phyloP scores from a whole-genome alignment of 2,329 filamentous ascomycete genomes.

The Truncatella angustata region DNA sequence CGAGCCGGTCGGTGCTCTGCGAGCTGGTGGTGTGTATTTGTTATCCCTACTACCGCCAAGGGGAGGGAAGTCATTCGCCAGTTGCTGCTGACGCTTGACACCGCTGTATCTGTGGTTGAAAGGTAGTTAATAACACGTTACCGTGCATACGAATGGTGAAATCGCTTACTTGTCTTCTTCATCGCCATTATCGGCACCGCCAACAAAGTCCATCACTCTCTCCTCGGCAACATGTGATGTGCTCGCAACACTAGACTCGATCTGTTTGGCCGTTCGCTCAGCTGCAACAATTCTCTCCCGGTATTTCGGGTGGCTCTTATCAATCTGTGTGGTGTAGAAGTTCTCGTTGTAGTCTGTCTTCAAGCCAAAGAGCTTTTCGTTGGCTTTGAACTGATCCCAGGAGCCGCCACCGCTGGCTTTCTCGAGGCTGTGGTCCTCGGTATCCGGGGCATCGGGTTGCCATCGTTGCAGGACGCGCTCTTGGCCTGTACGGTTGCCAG shows the following conservation, averaged over 20 bases:
- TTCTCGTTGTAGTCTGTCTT: slow-evolving; percentile 92
- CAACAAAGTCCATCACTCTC: slow-evolving; percentile 68
- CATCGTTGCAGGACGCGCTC: slow-evolving; percentile 80
- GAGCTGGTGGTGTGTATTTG: slow-evolving; percentile 89
- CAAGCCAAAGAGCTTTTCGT: slow-evolving; percentile 83
- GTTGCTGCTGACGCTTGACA: slow-evolving; percentile 70
- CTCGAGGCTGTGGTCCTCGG: slow-evolving; percentile 71
- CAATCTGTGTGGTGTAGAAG: slow-evolving; percentile 88
- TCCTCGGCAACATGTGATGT: slow-evolving; percentile 91
- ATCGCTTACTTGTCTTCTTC: slow-evolving; percentile 84
- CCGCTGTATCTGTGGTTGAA: slow-evolving; percentile 72
- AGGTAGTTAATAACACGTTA: not conserved
- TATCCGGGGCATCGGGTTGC: slow-evolving; percentile 64
- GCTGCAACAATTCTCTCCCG: slow-evolving; percentile 74
- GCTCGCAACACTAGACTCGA: slow-evolving; percentile 70
- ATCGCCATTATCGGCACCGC: slow-evolving; percentile 65
- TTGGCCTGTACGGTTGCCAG: slow-evolving; percentile 64
- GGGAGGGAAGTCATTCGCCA: slow-evolving; percentile 71
- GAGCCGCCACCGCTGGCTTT: slow-evolving; percentile 41
- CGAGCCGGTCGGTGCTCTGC: slow-evolving; percentile 73
- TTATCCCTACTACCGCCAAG: slow-evolving; percentile 44
- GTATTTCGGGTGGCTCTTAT: slow-evolving; percentile 81
- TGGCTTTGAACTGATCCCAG: slow-evolving; percentile 95
- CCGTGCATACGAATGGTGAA: slow-evolving; percentile 13
- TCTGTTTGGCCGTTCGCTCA: slow-evolving; percentile 83